Evolutionary conservation across 108 stramenopile species (phyloP).

Genomic region (Nitzschia sp.): DNA sequence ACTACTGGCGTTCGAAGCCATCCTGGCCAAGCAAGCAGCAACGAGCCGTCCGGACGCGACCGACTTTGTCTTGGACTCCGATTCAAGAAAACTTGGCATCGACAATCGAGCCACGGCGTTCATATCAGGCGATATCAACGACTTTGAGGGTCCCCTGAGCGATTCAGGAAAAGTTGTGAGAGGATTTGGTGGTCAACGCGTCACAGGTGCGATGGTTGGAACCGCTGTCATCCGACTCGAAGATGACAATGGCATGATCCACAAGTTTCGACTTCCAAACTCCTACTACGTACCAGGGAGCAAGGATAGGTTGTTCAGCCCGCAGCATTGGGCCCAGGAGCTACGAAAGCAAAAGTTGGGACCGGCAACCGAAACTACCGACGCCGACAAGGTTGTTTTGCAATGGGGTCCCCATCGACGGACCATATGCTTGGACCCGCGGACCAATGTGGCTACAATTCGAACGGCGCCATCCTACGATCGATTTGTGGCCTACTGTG

Average conservation of each 20-base stretch:
- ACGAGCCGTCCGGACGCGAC: too few relatives aligned
- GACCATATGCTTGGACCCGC: not conserved
- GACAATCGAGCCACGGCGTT: not conserved
- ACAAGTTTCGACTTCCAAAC: conserved; percentile 36
- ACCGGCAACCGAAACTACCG: not conserved
- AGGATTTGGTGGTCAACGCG: conserved; percentile 17
- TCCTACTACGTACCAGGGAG: conserved; percentile 33
- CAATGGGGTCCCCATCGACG: not conserved
- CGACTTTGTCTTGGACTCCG: too few relatives aligned
- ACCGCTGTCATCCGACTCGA: conserved; percentile 15
- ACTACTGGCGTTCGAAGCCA: too few relatives aligned
- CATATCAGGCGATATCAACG: not conserved
- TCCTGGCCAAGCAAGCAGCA: too few relatives aligned
- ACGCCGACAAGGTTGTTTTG: not conserved
- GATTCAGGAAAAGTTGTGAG: not conserved
- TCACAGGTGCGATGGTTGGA: not conserved
- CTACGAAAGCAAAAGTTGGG: not conserved
- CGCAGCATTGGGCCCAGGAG: conserved; percentile 41
- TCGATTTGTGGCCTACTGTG: not conserved
- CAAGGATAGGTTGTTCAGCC: conserved; percentile 29
- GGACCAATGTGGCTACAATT: not conserved
- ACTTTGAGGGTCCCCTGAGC: conserved; percentile 1
- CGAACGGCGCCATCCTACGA: not conserved
- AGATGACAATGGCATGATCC: conserved; percentile 36
- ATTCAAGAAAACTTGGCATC: not conserved